Evolutionary conservation across 345 rosid species (phyloP).

Genomic region (Pugionium dolabratum): DNA sequence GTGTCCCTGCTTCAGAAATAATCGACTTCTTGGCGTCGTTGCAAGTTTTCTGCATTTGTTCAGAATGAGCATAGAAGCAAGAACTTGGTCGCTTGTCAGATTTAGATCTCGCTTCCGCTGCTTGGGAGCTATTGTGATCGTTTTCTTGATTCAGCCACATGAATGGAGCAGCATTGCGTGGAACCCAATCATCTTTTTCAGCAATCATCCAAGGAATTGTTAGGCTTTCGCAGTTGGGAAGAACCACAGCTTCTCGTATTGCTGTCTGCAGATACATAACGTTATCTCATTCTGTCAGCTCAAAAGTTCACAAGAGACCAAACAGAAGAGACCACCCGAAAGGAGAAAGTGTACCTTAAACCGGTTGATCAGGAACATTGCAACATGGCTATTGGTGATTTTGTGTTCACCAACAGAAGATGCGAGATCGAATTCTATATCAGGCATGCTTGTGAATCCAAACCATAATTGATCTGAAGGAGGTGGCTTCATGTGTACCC

Average conservation of each 20-base stretch:
- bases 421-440: constrained; percentile 70
- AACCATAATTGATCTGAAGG: constrained; percentile 96
- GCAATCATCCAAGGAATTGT: constrained; percentile 91
- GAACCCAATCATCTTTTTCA: constrained; percentile 92
- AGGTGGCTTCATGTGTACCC: constrained; percentile 83
- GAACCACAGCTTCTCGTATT: constrained; percentile 76
- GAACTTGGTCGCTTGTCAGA: constrained; percentile 36
- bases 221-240: constrained; percentile 81
- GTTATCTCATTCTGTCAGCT: constrained; percentile 23
- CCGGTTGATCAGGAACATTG: constrained; percentile 65
- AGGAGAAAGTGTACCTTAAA: constrained; percentile 62
- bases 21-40: constrained; percentile 28
- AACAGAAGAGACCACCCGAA: constrained; percentile 9
- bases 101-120: constrained; percentile 45
- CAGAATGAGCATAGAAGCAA: constrained; percentile 45
- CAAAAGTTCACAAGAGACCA: constrained; percentile 13
- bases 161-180: constrained; percentile 73
- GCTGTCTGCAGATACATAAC: constrained; percentile 54
- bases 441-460: constrained; percentile 90
- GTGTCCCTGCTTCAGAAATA: constrained; percentile 21
- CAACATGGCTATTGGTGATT: constrained; percentile 67
- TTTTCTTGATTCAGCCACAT: constrained; percentile 78
- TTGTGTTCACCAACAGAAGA: constrained; percentile 89
- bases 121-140: constrained; percentile 35
- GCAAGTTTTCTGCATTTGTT: constrained; percentile 43